These are phyloP conservation scores for Calonectria honghensis DNA, from an alignment of 2,329 filamentous ascomycete genomes.

Conservation along the genomic window DNA sequence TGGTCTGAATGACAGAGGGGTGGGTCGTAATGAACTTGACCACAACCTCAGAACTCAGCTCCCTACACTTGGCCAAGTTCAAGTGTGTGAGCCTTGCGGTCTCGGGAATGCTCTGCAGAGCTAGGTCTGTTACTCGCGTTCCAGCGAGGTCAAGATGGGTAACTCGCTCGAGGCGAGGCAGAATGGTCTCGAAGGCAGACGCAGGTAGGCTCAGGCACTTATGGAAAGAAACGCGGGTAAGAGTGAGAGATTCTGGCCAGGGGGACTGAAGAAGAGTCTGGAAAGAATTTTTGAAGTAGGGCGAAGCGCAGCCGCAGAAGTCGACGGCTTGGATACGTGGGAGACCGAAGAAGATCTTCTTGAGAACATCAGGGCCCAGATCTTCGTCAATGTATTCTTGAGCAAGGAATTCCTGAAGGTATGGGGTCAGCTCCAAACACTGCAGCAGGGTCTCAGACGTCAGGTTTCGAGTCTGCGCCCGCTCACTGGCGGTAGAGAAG, in stretches of 20 bases:
- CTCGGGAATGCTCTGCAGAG: conserved; percentile 81
- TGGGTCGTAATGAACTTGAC: conserved; percentile 83
- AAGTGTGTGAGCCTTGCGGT: conserved; percentile 85
- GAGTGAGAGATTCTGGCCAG: conserved; percentile 73
- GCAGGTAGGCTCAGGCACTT: conserved; percentile 84
- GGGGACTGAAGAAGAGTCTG: conserved; percentile 70
- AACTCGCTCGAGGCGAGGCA: conserved; percentile 81
- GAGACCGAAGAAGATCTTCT: conserved; percentile 81
- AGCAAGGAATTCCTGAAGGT: conserved; percentile 84
- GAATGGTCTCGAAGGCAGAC: conserved; percentile 79
- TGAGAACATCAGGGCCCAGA: conserved; percentile 79
- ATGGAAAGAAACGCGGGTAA: conserved; percentile 84
- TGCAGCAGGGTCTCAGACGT: conserved; percentile 83
- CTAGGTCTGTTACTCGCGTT: conserved; percentile 83
- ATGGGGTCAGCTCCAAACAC: conserved; percentile 82
- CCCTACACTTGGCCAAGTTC: conserved; percentile 85
- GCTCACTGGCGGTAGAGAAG: conserved; percentile 84
- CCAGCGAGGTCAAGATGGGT: conserved; percentile 89
- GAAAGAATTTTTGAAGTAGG: conserved; percentile 80
- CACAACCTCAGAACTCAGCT: conserved; percentile 79
- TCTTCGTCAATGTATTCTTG: conserved; percentile 90
- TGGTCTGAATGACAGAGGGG: conserved; percentile 77
- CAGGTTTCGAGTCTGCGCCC: conserved; percentile 83
- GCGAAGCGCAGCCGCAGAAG: conserved; percentile 84
- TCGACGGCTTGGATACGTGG: conserved; percentile 81